Base-by-base conservation (phyloP, 1,284 basidiomycete species). In the Schizophyllum commune region DNA sequence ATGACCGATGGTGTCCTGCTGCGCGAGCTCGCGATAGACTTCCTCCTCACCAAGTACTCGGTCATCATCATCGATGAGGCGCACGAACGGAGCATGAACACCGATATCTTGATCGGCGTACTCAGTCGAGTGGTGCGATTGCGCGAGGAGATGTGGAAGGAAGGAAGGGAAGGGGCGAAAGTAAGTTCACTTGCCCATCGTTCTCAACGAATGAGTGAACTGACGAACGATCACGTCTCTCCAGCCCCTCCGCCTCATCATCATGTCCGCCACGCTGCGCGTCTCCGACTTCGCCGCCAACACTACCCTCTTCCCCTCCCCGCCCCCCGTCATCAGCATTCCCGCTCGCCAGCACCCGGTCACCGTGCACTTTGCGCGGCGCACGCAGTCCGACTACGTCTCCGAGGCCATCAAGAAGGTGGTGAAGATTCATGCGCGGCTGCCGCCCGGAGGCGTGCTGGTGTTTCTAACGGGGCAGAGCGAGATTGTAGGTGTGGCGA, bases 391-490 rank as follows among this genome's bases (percentile, higher is more conserved):
- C 11, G 94, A 99, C 73, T 99, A 99, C 70, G 85, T 98, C 55
- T 83, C 81, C 4, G 95, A 98, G 73, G 92, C 95, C 0, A 86
- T 94, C 67, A 92, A 89, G 70, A 99, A 99, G 74, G 82, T 93
- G 1, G 80, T 82, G 66, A 97, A 97, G 71, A 98, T 99, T 61
- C 97, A 99, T 71, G 82, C 96, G 22, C 91, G 94, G 0, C 82
- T 93, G 55, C 94, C 95, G 8, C 85, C 89, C 1, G 97, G 97
- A 5, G 97, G 98, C 64, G 92, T 99, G 61, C 80, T 99, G 54
- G 88, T 99, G 27, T 99, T 99, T 74, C 88, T 99, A 83, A 99
- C 97, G 1, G 97, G 97, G 62, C 97, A 99, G 73, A 97, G 98
- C 70, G 97, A 99, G 72, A 99, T 99, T 66, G 86, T 88, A 61